These are phyloP conservation scores for Penicillium sp. DNA, from an alignment of 2,329 filamentous ascomycete species.

Conservation along the genomic window DNA sequence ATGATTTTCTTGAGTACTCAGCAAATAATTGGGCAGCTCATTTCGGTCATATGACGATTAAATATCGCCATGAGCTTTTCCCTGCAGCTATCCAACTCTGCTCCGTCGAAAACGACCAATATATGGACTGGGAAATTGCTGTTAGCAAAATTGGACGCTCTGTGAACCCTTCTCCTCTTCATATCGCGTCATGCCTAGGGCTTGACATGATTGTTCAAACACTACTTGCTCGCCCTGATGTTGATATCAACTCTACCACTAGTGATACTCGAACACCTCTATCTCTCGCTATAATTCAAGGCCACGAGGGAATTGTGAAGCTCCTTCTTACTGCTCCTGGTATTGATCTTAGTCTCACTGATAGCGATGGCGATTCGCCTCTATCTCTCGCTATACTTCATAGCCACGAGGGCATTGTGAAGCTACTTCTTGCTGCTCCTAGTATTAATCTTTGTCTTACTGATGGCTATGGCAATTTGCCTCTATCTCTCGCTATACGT, in stretches of 20 bases:
- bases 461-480: too few species aligned
- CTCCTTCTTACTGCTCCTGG: too few species aligned
- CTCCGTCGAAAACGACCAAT: background rate
- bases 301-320: background rate
- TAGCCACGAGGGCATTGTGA: too few species aligned
- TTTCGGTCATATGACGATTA: background rate
- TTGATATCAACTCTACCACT: background rate
- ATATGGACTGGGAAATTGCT: background rate
- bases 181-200: background rate
- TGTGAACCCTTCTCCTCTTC: background rate
- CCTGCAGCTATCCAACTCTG: background rate
- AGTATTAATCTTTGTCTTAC: too few species aligned
- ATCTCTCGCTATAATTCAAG: background rate
- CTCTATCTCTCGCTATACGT: too few species aligned
- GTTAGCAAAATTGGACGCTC: background rate
- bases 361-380: too few species aligned
- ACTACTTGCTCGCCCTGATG: background rate
- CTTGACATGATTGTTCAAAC: background rate
- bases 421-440: too few species aligned
- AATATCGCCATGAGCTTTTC: background rate
- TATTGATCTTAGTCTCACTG: too few species aligned
- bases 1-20: background rate
- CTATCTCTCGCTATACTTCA: too few species aligned
- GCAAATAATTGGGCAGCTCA: background rate
- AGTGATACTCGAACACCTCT: background rate